These are phyloP conservation scores for Euphorbia peplus DNA, from an alignment of 345 rosid species.

Conservation along the genomic window DNA sequence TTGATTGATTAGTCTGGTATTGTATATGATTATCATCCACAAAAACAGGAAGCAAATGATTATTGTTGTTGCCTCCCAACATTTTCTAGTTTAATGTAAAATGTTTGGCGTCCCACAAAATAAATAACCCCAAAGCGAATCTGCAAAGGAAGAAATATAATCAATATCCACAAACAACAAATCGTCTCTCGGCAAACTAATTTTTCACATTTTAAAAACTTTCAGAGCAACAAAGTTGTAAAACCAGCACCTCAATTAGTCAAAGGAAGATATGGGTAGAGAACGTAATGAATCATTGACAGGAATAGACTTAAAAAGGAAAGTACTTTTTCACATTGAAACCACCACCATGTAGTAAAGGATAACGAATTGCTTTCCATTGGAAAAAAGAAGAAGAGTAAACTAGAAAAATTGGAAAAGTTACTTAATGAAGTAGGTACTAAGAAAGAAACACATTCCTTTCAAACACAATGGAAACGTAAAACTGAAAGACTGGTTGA, in stretches of 20 bases:
- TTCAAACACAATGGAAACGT: background rate
- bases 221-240: background rate
- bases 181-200: background rate
- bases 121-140: slow-evolving; percentile 11
- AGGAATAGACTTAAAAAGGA: background rate
- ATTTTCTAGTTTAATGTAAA: slow-evolving; percentile 33
- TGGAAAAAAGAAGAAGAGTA: no score
- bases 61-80: slow-evolving; percentile 66
- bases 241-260: background rate
- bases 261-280: background rate
- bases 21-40: slow-evolving; percentile 52
- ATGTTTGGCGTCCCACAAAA: slow-evolving; percentile 18
- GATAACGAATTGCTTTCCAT: background rate
- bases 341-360: background rate
- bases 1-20: slow-evolving; percentile 58
- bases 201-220: background rate
- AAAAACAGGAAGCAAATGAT: slow-evolving; percentile 47
- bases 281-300: background rate
- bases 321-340: background rate
- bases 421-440: background rate
- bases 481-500: background rate
- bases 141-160: slow-evolving; percentile 26
- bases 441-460: background rate
- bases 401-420: background rate
- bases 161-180: background rate